phyloP scores from a whole-genome alignment of 352 stramenopile genomes.

The Peronospora destructor region DNA sequence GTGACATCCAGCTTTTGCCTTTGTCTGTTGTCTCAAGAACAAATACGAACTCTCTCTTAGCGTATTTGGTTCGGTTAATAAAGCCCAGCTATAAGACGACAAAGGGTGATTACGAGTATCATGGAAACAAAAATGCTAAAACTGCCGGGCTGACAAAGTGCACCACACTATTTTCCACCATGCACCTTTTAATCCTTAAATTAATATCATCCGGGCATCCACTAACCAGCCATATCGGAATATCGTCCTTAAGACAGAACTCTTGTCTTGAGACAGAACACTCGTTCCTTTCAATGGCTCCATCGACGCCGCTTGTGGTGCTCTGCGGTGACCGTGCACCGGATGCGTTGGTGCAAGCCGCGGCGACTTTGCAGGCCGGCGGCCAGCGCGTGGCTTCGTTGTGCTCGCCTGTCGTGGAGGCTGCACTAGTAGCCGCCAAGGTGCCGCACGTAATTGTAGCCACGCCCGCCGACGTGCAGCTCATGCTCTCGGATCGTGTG shows the following conservation, averaged over 20 bases:
- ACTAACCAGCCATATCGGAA: conserved; percentile 21
- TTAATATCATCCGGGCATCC: neutral
- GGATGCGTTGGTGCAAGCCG: conserved; percentile 39
- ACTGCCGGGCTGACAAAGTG: too few species aligned
- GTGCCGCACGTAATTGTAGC: conserved; percentile 64
- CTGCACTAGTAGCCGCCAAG: conserved; percentile 62
- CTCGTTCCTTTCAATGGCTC: conserved; percentile 18
- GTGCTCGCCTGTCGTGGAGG: conserved; percentile 40
- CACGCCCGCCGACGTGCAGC: conserved; percentile 53
- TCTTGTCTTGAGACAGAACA: conserved; percentile 8
- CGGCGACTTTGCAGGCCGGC: conserved; percentile 41
- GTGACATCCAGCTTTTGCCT: conserved; percentile 13
- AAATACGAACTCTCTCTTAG: neutral
- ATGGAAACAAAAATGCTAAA: too few species aligned
- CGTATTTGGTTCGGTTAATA: neutral
- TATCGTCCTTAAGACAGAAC: conserved; percentile 3
- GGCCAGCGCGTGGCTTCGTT: conserved; percentile 63
- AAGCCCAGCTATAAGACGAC: neutral
- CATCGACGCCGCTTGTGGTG: conserved; percentile 53
- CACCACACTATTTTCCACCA: neutral
- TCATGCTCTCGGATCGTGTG: conserved; percentile 65
- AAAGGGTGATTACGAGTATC: neutral
- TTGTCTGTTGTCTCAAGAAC: neutral
- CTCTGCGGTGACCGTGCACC: conserved; percentile 52
- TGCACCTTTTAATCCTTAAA: too few species aligned